These are phyloP conservation scores for Polyporus arcularius DNA, from an alignment of 768 basidiomycete species.

Conservation along the genomic window DNA sequence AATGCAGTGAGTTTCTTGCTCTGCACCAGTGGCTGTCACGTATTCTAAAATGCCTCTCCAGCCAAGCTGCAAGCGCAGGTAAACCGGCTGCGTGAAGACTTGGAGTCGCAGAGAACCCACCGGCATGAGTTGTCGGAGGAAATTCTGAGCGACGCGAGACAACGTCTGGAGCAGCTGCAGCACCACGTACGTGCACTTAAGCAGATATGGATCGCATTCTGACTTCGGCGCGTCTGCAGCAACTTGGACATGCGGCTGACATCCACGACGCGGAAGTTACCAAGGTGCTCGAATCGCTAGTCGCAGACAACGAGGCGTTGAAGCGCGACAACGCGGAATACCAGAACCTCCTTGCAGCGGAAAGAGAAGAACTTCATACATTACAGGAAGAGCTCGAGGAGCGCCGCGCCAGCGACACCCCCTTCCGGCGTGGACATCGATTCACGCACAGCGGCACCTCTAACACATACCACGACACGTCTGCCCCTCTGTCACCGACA, in stretches of 20 bases:
- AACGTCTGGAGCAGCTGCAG: slow-evolving; percentile 61
- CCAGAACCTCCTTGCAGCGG: slow-evolving; percentile 68
- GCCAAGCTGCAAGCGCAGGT: slow-evolving; percentile 74
- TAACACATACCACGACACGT: slow-evolving; percentile 13
- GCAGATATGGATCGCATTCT: not conserved
- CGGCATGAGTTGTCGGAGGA: slow-evolving; percentile 68
- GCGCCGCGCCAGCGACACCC: slow-evolving; percentile 47
- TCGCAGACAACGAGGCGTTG: slow-evolving; percentile 80
- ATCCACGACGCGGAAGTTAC: slow-evolving; percentile 61
- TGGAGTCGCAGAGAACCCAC: slow-evolving; percentile 61
- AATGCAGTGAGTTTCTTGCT: slow-evolving; percentile 49
- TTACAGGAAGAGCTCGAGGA: slow-evolving; percentile 80
- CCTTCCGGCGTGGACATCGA: slow-evolving; percentile 19
- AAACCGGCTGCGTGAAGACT: slow-evolving; percentile 57
- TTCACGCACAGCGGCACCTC: slow-evolving; percentile 22
- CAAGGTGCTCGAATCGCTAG: slow-evolving; percentile 78
- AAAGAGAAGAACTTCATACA: slow-evolving; percentile 72
- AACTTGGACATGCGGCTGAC: slow-evolving; percentile 38
- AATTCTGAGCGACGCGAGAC: slow-evolving; percentile 64
- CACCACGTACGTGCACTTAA: slow-evolving; percentile 45
- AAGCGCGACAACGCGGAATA: slow-evolving; percentile 83
- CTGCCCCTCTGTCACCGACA: slow-evolving; percentile 23
- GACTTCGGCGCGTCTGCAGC: slow-evolving; percentile 27
- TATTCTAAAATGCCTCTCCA: slow-evolving; percentile 26
- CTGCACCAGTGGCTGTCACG: not conserved